Base-by-base conservation (phyloP, 495 filamentous ascomycete genomes). In the Elaphomyces granulatus region DNA sequence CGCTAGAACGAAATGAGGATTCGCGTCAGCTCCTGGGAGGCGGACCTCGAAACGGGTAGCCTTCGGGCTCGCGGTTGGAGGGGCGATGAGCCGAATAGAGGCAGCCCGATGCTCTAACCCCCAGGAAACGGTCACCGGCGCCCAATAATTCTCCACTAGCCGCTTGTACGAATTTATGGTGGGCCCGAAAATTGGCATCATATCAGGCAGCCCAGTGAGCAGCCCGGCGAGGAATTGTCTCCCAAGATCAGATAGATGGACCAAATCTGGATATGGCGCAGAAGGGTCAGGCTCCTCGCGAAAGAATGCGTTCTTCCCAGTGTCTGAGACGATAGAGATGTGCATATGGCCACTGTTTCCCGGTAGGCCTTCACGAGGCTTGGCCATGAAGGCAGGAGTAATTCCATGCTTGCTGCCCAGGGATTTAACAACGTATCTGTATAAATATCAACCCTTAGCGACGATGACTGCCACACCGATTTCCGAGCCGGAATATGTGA, bases 311-410 rank as follows among this genome's bases (percentile, higher is more conserved):
- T 96, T 96, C 48, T 77, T 79, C 7, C 61, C 61, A 36, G 65
- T 53, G 30, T 70, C 64, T 15, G 82, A 78, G 9, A 84, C 75
- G 20, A 92, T 53, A 63, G 87, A 94, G 43, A 96, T 68, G 53
- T 98, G 90, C 72, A 94, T 90, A 58, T 98, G 90, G 1, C 90
- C 90, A 33, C 78, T 85, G 56, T 94, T 95, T 7, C 90, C 90
- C 0, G 90, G 90, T 0, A 96, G 61, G 0, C 85, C 85, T 49
- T 90, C 72, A 33, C 80, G 74, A 3, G 90, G 90, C 55, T 96
- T 98, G n/a, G 90, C 90, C 90, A 98, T 98, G 64, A 98, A 98
- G 54, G 84, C 88, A 1, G 90, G 90, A 0, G 83, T 94, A 50
- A 96, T 94, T 33, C 84, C 86, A 58, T 83, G 80, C 53, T 82